phyloP scores from a whole-genome alignment of 306 rosid species.

The Astragalus membranaceus region DNA sequence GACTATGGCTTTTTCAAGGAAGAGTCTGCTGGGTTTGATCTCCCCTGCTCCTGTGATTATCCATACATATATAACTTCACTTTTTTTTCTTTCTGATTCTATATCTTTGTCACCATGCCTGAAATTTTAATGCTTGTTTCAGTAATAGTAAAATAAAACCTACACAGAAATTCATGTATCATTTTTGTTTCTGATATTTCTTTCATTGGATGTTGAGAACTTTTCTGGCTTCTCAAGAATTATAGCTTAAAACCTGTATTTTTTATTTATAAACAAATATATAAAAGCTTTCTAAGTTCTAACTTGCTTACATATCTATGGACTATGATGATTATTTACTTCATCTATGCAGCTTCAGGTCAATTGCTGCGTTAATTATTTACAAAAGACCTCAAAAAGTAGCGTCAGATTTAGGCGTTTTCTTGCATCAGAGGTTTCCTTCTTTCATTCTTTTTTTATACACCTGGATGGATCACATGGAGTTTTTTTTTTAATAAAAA shows the following conservation, averaged over 20 bases:
- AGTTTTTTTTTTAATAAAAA: not conserved
- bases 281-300: not conserved
- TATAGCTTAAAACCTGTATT: not conserved
- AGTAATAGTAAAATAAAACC: too few species aligned
- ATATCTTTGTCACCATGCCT: too few species aligned
- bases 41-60: conserved; percentile 29
- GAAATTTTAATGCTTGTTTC: too few species aligned
- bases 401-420: conserved; percentile 41
- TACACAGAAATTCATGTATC: too few species aligned
- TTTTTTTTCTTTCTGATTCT: too few species aligned
- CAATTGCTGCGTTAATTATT: conserved; percentile 26
- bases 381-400: conserved; percentile 39
- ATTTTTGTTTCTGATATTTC: too few species aligned
- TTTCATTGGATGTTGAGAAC: not conserved
- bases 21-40: conserved; percentile 31
- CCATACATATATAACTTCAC: not conserved
- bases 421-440: conserved; percentile 56
- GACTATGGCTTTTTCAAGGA: conserved; percentile 26
- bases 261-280: not conserved
- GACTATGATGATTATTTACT: not conserved
- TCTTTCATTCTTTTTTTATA: not conserved
- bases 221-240: not conserved
- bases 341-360: conserved; percentile 46
- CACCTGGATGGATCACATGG: not conserved
- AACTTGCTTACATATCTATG: not conserved